Evolutionary conservation across 148 eudicot genomes (phyloP), one percentile per base, ranked within the genome.

Genomic region (Salicornia ramosissima): DNA sequence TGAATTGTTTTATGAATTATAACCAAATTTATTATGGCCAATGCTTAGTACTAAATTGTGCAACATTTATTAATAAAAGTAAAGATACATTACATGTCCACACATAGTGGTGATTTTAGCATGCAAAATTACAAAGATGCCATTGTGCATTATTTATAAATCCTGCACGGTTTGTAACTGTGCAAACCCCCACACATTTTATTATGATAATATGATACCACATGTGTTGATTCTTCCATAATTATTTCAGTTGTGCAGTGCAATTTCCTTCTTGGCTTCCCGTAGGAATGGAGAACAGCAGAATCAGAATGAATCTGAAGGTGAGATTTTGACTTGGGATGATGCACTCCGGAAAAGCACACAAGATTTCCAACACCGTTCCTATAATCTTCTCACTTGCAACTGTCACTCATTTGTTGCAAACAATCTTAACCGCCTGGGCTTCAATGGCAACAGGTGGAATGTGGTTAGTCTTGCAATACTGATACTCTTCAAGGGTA

Each of bases 361-460:
- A 0, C 90, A 77, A 72, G 96, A 93, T 75, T 93, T 75, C 75
- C 98, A 93, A 74, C 95, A 93, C 81, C 85, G 75, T 46, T 64
- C 86, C 13, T 93, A 93, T 83, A 93, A 71, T 79, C 80, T 93
- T 29, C 75, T 90, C n/a, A 86, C 96, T 40, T 90, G 98, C 84
- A 93, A 93, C 68, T 93, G 98, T 75, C 96, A 93, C 82, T 93
- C 95, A 25, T 93, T 90, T 65, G 98, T 90, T 10, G 90, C 88
- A 49, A 90, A 93, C 81, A 85, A 83, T 74, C 76, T 90, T 14
- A 93, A 93, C 80, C 83, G 88, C 67, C 71, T 93, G 78, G 83
- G 85, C 36, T 90, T 86, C 66, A 74, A 69, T 68, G 80, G 84
- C 21, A 80, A 90, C 6, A 81, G 87, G 33, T 93, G 98, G 98